Conservation (phyloP, 1,284 basidiomycete genomes). For the Pseudozyma tsukubaensis region DNA sequence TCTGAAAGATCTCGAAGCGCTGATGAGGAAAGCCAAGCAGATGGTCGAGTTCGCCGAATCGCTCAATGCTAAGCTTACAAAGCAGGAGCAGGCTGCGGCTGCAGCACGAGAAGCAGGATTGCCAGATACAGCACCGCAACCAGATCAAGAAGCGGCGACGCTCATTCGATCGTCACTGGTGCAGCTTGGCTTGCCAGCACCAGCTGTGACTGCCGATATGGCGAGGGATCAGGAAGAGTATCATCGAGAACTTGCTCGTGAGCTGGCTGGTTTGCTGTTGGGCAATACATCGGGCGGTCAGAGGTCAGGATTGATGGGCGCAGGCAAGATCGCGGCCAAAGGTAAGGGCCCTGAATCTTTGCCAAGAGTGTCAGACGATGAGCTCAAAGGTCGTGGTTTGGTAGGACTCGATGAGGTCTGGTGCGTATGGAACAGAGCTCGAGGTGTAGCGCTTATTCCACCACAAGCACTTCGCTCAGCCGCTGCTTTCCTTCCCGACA, state of each 20-base stretch:
- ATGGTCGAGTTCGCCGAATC: conserved; percentile 90
- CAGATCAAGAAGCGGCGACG: conserved; percentile 72
- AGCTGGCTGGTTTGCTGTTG: conserved; percentile 81
- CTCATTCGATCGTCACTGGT: conserved; percentile 84
- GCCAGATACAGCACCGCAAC: conserved; percentile 22
- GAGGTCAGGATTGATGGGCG: conserved; percentile 67
- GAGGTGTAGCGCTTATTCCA: conserved; percentile 87
- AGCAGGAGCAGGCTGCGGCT: conserved; percentile 70
- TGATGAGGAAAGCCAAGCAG: conserved; percentile 90
- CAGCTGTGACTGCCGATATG: conserved; percentile 90
- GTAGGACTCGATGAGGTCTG: conserved; percentile 93
- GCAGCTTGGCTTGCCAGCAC: conserved; percentile 83
- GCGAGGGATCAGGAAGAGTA: conserved; percentile 83
- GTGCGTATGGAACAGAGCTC: conserved; percentile 95
- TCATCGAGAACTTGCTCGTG: conserved; percentile 82
- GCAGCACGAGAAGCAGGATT: conserved; percentile 32
- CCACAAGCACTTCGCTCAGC: conserved; percentile 83
- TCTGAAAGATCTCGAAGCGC: conserved; percentile 86
- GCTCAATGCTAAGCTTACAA: conserved; percentile 83
- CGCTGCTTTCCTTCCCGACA: conserved; percentile 76
- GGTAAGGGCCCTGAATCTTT: conserved; percentile 38
- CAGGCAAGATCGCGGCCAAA: conserved; percentile 67
- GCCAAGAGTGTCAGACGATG: conserved; percentile 20
- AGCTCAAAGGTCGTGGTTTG: conserved; percentile 69
- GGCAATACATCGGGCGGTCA: conserved; percentile 65